phyloP scores from a whole-genome alignment of 805 yeast genomes.

The Brettanomyces bruxellensis region DNA sequence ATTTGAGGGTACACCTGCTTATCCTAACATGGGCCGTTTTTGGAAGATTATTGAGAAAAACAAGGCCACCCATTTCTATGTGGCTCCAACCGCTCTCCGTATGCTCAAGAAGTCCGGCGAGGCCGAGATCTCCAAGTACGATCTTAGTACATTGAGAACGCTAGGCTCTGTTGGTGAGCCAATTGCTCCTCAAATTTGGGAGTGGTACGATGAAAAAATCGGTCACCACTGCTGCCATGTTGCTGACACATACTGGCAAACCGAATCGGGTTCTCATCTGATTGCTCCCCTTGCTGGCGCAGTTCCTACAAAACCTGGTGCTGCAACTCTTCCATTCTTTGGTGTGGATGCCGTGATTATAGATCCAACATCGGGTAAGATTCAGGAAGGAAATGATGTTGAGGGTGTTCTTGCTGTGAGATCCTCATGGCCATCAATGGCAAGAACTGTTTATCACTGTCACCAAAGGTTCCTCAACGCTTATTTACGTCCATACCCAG shows the following conservation, averaged over 20 bases:
- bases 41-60: conserved; percentile 93
- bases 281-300: conserved; percentile 94
- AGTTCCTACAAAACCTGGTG: conserved; percentile 93
- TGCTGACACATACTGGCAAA: conserved; percentile 98
- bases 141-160: conserved; percentile 78
- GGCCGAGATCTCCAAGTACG: conserved; percentile 68
- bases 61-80: conserved; percentile 91
- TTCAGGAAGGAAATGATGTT: conserved; percentile 76
- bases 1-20: conserved; percentile 96
- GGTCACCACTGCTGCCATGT: conserved; percentile 87
- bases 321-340: conserved; percentile 94
- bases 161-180: conserved; percentile 99
- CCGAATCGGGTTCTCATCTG: conserved; percentile 94
- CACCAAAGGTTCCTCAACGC: conserved; percentile 84
- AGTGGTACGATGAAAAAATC: conserved; percentile 90
- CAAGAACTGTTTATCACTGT: conserved; percentile 89
- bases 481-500: conserved; percentile 86
- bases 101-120: conserved; percentile 80
- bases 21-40: conserved; percentile 90
- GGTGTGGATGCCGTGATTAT: conserved; percentile 87
- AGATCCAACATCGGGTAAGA: conserved; percentile 88
- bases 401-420: conserved; percentile 94
- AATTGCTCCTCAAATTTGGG: conserved; percentile 96
- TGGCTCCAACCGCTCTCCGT: conserved; percentile 97
- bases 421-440: conserved; percentile 97